phyloP scores from a whole-genome alignment of 176 grass and related monocot genomes.

The Avena insularis region DNA sequence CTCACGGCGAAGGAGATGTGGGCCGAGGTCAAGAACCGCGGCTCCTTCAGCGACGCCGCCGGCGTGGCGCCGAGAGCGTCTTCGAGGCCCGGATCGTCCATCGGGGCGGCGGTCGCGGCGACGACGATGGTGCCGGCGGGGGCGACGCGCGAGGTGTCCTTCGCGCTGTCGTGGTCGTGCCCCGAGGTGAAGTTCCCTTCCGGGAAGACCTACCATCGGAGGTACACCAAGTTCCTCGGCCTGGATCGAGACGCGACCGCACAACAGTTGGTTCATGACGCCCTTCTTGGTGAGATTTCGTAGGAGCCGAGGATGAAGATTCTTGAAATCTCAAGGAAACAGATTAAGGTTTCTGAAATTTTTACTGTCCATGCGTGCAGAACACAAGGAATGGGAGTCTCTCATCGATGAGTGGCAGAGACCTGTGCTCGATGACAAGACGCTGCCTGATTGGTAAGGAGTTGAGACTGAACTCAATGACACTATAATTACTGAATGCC shows the following conservation, averaged over 20 bases:
- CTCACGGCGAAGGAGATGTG: slow-evolving; percentile 66
- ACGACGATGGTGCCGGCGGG: slow-evolving; percentile 48
- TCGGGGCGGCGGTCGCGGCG: slow-evolving; percentile 68
- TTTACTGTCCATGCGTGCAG: slow-evolving; percentile 16
- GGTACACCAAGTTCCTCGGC: slow-evolving; percentile 73
- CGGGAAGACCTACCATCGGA: slow-evolving; percentile 67
- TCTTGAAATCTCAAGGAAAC: neutral
- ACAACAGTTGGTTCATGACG: slow-evolving; percentile 56
- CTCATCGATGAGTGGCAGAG: slow-evolving; percentile 80
- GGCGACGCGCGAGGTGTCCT: slow-evolving; percentile 55
- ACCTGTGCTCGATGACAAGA: slow-evolving; percentile 61
- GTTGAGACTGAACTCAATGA: neutral
- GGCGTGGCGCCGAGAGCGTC: neutral
- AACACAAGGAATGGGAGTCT: slow-evolving; percentile 58
- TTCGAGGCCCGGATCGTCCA: slow-evolving; percentile 59
- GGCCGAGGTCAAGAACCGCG: slow-evolving; percentile 61
- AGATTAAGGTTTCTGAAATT: neutral
- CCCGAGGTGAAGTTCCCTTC: slow-evolving; percentile 66
- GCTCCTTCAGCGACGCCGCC: slow-evolving; percentile 53
- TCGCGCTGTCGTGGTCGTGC: slow-evolving; percentile 72
- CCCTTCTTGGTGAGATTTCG: slow-evolving; percentile 56
- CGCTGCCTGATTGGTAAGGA: slow-evolving; percentile 62
- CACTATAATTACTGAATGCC: neutral
- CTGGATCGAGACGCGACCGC: slow-evolving; percentile 57
- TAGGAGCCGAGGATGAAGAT: neutral